These are phyloP conservation scores for Hamigera avellanea DNA, from an alignment of 495 filamentous ascomycete genomes.

Conservation along the genomic window DNA sequence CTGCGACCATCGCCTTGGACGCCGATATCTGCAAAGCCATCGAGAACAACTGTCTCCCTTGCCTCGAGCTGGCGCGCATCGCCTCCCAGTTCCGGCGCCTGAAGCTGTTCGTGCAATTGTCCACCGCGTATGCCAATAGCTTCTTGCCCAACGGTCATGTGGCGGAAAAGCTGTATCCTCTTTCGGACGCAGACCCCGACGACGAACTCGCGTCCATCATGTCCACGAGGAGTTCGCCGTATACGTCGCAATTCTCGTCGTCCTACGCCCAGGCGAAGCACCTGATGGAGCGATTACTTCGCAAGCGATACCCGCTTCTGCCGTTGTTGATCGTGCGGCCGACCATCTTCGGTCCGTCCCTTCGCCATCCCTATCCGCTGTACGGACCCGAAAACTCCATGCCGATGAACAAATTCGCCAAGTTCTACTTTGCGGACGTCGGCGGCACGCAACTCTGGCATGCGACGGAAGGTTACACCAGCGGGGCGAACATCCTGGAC, in stretches of 20 bases:
- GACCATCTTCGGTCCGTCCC: constrained; percentile 28
- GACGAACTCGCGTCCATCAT: constrained; percentile 22
- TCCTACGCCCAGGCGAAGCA: constrained; percentile 29
- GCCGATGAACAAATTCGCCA: constrained; percentile 24
- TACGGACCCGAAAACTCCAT: constrained; percentile 25
- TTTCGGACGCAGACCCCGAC: constrained; percentile 17
- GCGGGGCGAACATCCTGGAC: constrained; percentile 23
- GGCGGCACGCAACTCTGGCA: constrained; percentile 23
- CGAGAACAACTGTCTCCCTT: constrained; percentile 25
- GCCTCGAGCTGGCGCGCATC: constrained; percentile 21
- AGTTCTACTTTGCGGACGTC: constrained; percentile 15
- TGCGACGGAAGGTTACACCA: constrained; percentile 18
- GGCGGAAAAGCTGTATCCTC: constrained; percentile 14
- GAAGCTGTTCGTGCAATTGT: constrained; percentile 24
- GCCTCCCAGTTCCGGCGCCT: constrained; percentile 18
- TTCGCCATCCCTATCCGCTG: constrained; percentile 24
- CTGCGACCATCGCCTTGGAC: constrained; percentile 24
- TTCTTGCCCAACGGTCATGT: constrained; percentile 26
- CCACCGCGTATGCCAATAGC: constrained; percentile 25
- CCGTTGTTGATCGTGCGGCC: constrained; percentile 27
- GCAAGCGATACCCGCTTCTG: constrained; percentile 16
- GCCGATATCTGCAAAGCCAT: constrained; percentile 20
- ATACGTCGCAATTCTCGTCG: constrained; percentile 17
- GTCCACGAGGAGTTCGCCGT: constrained; percentile 7
- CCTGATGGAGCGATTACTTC: constrained; percentile 25